These are phyloP conservation scores for Alternaria brassicicola DNA, from an alignment of 2,329 filamentous ascomycete genomes.

Conservation along the genomic window DNA sequence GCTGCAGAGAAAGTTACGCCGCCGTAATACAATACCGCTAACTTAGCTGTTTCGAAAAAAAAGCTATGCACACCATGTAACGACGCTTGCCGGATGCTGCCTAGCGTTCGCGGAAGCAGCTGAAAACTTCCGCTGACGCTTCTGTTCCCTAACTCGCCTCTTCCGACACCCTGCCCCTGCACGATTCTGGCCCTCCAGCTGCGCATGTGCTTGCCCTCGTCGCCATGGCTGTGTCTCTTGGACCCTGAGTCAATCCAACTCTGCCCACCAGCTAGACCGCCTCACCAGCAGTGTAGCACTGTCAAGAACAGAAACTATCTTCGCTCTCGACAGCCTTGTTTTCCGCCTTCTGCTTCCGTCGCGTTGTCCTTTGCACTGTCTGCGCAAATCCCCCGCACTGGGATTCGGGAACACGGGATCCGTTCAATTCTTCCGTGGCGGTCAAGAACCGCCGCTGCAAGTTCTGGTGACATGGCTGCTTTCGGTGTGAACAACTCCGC, in stretches of 20 bases:
- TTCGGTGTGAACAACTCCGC: slow-evolving; percentile 30
- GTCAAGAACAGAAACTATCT: background rate
- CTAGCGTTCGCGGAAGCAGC: slow-evolving; percentile 20
- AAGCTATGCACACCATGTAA: slow-evolving; percentile 25
- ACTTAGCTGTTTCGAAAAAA: slow-evolving; percentile 35
- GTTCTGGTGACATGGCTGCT: slow-evolving; percentile 37
- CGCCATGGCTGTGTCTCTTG: slow-evolving; percentile 22
- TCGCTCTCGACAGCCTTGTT: slow-evolving; percentile 6
- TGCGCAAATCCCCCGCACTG: slow-evolving; percentile 3
- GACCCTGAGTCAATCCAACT: slow-evolving; percentile 19
- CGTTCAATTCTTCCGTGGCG: slow-evolving; percentile 36
- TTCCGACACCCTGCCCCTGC: slow-evolving; percentile 21
- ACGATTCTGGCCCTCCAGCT: slow-evolving; percentile 21
- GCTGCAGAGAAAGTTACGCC: slow-evolving; percentile 12
- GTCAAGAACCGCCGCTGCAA: slow-evolving; percentile 31
- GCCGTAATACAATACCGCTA: slow-evolving; percentile 31
- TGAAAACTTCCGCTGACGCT: slow-evolving; percentile 22
- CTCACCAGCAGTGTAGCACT: slow-evolving; percentile 14
- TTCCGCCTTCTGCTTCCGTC: slow-evolving; percentile 3
- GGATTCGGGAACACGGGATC: slow-evolving; percentile 31
- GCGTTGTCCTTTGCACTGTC: background rate
- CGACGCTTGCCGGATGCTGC: background rate
- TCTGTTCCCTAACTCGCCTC: slow-evolving; percentile 26
- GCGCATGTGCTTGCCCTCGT: slow-evolving; percentile 27
- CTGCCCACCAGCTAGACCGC: slow-evolving; percentile 16